These are phyloP conservation scores for Gymnopilus dilepis DNA, from an alignment of 768 basidiomycete genomes.

Conservation along the genomic window DNA sequence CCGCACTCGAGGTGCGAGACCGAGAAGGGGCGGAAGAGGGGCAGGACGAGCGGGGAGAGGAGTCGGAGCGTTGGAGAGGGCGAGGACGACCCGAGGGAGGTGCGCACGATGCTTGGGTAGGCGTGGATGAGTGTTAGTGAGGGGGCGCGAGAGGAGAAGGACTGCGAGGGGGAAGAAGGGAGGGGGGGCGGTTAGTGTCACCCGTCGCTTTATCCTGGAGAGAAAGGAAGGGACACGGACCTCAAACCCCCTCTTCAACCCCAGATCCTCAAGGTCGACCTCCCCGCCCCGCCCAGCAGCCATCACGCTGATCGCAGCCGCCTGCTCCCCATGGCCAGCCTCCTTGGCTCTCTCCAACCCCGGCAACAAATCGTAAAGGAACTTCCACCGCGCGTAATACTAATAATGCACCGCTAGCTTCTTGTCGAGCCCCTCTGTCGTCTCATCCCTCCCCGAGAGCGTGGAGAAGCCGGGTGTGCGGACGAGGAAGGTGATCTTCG, in stretches of 20 bases:
- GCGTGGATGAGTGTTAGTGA: conserved; percentile 41
- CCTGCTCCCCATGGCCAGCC: conserved; percentile 53
- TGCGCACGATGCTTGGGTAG: conserved; percentile 44
- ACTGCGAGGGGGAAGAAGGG: conserved; percentile 28
- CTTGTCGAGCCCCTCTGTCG: conserved; percentile 31
- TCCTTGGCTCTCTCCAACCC: conserved; percentile 47
- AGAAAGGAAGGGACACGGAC: no score
- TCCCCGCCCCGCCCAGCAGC: conserved; percentile 35
- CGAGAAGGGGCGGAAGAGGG: conserved; percentile 31
- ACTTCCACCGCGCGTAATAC: conserved; percentile 51
- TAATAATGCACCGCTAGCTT: conserved; percentile 33
- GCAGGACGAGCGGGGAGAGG: conserved; percentile 25
- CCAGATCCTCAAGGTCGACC: conserved; percentile 53
- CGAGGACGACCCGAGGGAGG: conserved; percentile 31
- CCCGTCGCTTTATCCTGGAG: no score
- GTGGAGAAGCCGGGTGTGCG: conserved; percentile 49
- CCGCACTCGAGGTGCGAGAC: conserved; percentile 33
- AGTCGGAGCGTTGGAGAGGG: conserved; percentile 30
- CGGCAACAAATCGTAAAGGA: conserved; percentile 50
- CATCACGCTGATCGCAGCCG: conserved; percentile 53
- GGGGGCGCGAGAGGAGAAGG: conserved; percentile 36
- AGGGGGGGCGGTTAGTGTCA: no score
- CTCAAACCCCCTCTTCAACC: conserved; percentile 53
- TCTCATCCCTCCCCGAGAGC: conserved; percentile 31
- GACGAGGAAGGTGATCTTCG: conserved; percentile 59